phyloP scores from a whole-genome alignment of 169 alveolate species.

The Perkinsus chesapeaki region DNA sequence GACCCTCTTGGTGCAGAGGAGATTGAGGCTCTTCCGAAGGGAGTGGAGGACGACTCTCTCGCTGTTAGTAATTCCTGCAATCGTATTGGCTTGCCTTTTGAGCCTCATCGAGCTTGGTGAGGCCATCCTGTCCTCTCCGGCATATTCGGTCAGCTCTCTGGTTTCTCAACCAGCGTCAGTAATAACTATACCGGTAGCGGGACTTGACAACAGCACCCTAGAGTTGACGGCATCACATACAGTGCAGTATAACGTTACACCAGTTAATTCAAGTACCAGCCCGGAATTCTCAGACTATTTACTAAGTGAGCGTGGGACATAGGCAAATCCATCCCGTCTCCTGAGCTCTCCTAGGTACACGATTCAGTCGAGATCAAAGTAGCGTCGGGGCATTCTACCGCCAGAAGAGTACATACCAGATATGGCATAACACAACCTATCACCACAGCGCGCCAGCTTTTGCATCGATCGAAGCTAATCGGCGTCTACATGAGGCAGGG shows the following conservation, averaged over 20 bases:
- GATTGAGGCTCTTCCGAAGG: background rate
- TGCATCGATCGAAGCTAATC: background rate
- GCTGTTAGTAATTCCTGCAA: background rate
- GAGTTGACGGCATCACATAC: background rate
- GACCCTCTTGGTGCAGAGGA: background rate
- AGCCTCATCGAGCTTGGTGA: background rate
- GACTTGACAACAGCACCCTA: too few species aligned
- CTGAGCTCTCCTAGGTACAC: background rate
- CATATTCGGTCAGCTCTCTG: background rate
- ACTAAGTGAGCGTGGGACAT: background rate
- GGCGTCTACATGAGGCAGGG: background rate
- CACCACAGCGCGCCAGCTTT: background rate
- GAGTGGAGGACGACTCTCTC: background rate
- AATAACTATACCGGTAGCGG: background rate
- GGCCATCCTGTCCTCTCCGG: background rate
- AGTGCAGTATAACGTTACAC: background rate
- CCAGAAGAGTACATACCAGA: background rate
- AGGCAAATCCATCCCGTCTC: background rate
- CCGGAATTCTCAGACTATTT: background rate
- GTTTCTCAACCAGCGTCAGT: background rate
- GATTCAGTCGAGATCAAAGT: background rate
- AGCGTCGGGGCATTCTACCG: background rate
- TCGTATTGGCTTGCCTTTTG: background rate
- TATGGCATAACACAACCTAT: background rate
- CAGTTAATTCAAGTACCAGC: background rate